Conservation (phyloP, 1,284 basidiomycete genomes). For the Mycosarcoma mackinlayi region DNA sequence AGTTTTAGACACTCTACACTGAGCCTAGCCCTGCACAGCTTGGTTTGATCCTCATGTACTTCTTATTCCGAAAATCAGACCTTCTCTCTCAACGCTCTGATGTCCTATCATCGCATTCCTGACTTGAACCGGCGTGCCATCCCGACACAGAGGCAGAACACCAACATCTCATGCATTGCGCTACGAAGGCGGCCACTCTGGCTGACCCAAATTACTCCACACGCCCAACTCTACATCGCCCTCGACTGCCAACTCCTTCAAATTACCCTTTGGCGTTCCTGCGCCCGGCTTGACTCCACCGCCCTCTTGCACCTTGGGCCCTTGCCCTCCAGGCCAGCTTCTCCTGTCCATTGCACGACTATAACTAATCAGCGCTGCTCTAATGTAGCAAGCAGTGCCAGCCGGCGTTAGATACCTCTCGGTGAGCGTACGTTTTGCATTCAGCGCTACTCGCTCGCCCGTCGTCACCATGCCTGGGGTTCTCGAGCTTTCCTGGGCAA, state of each 20-base stretch:
- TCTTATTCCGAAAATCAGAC: no score
- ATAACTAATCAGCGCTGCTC: conserved; percentile 46
- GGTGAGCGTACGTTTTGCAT: conserved; percentile 40
- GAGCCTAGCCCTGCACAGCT: no score
- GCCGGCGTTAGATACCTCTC: conserved; percentile 52
- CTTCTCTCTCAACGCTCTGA: no score
- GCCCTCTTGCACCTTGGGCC: conserved; percentile 15
- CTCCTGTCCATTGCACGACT: conserved; percentile 8
- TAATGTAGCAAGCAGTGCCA: conserved; percentile 44
- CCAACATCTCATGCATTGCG: not conserved
- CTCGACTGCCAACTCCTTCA: conserved; percentile 38
- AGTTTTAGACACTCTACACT: conserved; percentile 19
- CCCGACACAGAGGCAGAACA: not conserved
- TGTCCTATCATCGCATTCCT: no score
- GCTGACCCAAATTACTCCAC: conserved; percentile 48
- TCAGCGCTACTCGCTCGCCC: conserved; percentile 16
- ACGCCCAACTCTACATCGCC: conserved; percentile 55
- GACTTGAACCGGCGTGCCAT: no score
- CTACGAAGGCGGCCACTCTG: conserved; percentile 50
- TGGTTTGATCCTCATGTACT: no score
- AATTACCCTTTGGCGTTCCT: conserved; percentile 36
- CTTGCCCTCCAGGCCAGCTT: conserved; percentile 22
- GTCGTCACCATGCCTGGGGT: not conserved
- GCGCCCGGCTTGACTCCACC: conserved; percentile 41
- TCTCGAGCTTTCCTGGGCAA: conserved; percentile 11